Base-by-base conservation (phyloP, 345 rosid species). In the Linum usitatissimum region DNA sequence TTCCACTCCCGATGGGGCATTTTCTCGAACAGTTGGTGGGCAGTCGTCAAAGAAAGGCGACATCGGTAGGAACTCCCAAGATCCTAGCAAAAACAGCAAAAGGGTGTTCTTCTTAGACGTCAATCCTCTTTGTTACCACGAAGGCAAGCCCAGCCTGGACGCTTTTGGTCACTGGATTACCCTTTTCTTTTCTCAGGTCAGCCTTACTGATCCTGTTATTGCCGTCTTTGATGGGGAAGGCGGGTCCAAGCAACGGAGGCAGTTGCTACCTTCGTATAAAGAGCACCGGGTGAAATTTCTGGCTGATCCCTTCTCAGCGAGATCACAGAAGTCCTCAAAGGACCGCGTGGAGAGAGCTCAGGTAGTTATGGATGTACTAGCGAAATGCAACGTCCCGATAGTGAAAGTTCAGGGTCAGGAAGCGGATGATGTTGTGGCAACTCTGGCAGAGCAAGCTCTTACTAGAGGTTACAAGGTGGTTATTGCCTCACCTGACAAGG, bases 401-500 rank as follows among this genome's bases (percentile, higher is more conserved):
- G 78, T 92, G 64, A 81, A 82, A 76, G 40, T 86, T 61, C 61
- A 89, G 66, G 91, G 95, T 64, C 78, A 85, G 48, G 96, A 89
- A 77, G 98, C 98, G 57, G 96, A 89, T 70, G 95, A 92, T 72
- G 93, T 92, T 19, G 84, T 92, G 51, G 98, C 95, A 31, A 89
- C 96, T 10, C 80, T 92, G 9, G 77, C 71, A 21, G 82, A 65
- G 62, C 96, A 89, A 77, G 98, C 79, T 61, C 68, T 86, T 55
- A 74, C 72, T 71, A 81, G 74, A 77, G 89, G 95, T 55, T 73
- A 80, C 63, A 71, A 68, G 0, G 93, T 76, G 17, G 95, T 87
- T 66, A 71, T 89, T 77, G 96, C 96, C 66, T 92, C 98, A 55
- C 98, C 95, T 3, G 98, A 92, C 70, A 92, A 92, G 81, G 96